Conservation (phyloP, 2,329 filamentous ascomycete species). For the Cladosporium velox region DNA sequence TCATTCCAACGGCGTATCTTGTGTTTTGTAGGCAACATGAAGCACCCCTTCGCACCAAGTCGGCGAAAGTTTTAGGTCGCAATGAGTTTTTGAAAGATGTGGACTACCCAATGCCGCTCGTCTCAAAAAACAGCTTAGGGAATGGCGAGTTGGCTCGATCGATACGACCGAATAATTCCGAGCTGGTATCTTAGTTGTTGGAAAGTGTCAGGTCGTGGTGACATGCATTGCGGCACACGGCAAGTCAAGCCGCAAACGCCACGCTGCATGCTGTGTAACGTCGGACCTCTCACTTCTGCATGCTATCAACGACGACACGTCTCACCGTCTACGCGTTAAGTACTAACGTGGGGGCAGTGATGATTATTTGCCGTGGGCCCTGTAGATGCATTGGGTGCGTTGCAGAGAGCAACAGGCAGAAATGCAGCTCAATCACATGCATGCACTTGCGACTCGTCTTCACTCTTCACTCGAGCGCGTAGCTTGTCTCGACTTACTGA, state of each 20-base stretch:
- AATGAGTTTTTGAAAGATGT: no score
- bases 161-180: background rate
- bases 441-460: background rate
- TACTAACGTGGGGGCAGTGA: background rate
- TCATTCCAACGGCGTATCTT: background rate
- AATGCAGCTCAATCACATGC: slow-evolving; percentile 10
- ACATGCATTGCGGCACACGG: slow-evolving; percentile 10
- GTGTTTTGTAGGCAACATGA: no score
- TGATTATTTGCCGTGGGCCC: background rate
- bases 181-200: background rate
- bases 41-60: no score
- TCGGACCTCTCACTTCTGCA: background rate
- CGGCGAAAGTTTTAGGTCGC: no score
- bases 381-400: background rate
- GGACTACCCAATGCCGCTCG: no score
- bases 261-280: slow-evolving; percentile 2
- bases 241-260: background rate
- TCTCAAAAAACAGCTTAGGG: no score
- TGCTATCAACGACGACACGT: background rate
- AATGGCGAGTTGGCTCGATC: background rate
- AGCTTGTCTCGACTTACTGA: background rate
- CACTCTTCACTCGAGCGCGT: slow-evolving; percentile 7
- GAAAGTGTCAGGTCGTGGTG: slow-evolving; percentile 10
- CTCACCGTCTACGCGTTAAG: slow-evolving; percentile 1
- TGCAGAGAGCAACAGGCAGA: slow-evolving; percentile 20